Base-by-base conservation (phyloP, 176 grass and related monocot genomes). In the Ampelocalamus luodianensis region DNA sequence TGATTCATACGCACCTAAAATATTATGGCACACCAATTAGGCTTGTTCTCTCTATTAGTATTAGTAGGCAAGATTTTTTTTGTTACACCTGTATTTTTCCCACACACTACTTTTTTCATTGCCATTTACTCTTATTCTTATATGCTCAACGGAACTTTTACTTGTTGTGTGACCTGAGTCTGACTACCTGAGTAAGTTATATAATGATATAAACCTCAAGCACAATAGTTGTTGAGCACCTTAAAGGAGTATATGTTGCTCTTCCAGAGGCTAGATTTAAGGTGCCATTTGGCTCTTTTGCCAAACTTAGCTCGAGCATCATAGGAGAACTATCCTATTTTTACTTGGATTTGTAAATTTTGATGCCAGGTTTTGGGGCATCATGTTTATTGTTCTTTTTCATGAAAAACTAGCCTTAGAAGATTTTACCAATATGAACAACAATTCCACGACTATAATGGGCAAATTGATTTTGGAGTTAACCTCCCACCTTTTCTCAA, bases 221-320 rank as follows among this genome's bases (percentile, higher is more conserved):
- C 16, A 53, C 71, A 18, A 23, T 32, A 60, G n/a, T 79, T 32
- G 27, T 51, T 38, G 24, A 68, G 45, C 37, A 82, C 69, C 13
- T 71, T 43, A 39, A 80, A 65, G 65, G 32, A 70, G 13, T 42
- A 82, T 56, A 10, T 58, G 20, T 58, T 27, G 45, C 63, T 70
- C 79, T 81, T 38, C 63, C 22, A 69, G 22, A 70, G 20, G 13
- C 68, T 66, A 23, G 63, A 68, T 68, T 80, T 68, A 23, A 36
- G 63, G 29, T 59, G 10, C 8, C 63, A 46, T 50, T 48, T 79
- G 77, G 40, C 45, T 79, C 43, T 49, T 36, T 65, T 65, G 44
- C 17, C 43, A 69, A 46, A 39, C 4, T 14, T 46, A 80, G 64
- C 29, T 23, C 45, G 39, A 67, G 18, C 29, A 67, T 50, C 34